Evolutionary conservation across 495 filamentous ascomycete genomes (phyloP).

Genomic region (Xylaria curta): DNA sequence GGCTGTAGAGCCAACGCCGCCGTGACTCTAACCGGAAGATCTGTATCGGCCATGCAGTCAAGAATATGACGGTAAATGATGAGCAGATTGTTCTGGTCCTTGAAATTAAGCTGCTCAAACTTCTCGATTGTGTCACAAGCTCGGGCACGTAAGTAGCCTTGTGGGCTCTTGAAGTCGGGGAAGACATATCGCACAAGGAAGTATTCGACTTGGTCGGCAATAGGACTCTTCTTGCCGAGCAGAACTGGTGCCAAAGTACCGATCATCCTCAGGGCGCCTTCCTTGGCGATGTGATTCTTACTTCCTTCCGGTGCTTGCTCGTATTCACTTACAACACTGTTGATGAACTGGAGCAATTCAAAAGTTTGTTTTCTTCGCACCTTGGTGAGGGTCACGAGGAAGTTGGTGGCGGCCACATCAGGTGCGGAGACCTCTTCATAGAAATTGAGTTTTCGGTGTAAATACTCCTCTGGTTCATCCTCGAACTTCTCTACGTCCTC

Average conservation of each 20-base stretch:
- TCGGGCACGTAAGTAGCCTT: conserved; percentile 92
- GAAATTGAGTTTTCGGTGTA: conserved; percentile 95
- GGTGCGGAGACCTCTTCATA: conserved; percentile 97
- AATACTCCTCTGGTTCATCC: conserved; percentile 91
- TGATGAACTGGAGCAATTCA: conserved; percentile 90
- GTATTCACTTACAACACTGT: conserved; percentile 84
- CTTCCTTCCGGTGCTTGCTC: conserved; percentile 82
- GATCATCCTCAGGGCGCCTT: conserved; percentile 96
- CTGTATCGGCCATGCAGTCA: conserved; percentile 92
- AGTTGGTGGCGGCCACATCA: conserved; percentile 96
- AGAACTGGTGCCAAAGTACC: conserved; percentile 93
- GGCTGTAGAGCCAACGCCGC: conserved; percentile 94
- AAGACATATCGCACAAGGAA: conserved; percentile 99
- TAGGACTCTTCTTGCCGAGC: conserved; percentile 95
- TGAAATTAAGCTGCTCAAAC: conserved; percentile 94
- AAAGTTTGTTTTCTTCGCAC: conserved; percentile 94
- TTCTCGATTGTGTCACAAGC: conserved; percentile 98
- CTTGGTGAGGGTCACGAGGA: conserved; percentile 93
- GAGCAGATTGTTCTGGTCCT: conserved; percentile 91
- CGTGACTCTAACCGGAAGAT: conserved; percentile 91
- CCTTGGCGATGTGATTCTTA: conserved; percentile 93
- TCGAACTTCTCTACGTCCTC: conserved; percentile 96
- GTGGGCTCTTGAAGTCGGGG: conserved; percentile 91
- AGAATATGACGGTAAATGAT: conserved; percentile 96
- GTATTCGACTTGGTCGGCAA: conserved; percentile 97